Evolutionary conservation across 192 early-diverging fungal genomes (phyloP).

Genomic region (Mortierella antarctica): DNA sequence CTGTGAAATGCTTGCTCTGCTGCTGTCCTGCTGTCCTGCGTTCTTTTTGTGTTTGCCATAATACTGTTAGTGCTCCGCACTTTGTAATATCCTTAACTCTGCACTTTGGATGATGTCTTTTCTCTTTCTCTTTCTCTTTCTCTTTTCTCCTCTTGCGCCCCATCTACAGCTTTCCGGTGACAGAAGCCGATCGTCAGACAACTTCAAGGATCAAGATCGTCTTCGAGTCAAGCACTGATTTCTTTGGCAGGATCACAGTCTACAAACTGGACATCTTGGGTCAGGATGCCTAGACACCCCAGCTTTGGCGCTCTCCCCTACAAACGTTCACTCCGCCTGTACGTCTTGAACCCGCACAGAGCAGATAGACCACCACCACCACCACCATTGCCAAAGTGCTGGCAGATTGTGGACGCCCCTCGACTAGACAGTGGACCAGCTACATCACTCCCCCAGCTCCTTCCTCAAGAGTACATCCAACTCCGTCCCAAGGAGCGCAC

Average conservation of each 20-base stretch:
- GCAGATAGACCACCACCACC: no score
- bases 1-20: neutral
- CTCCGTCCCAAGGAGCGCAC: no score
- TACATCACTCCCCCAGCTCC: no score
- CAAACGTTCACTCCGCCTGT: neutral
- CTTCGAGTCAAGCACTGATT: constrained; percentile 82
- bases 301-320: neutral
- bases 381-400: no score
- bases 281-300: constrained; percentile 20
- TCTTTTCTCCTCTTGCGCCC: neutral
- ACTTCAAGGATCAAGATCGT: constrained; percentile 65
- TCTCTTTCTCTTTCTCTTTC: constrained; percentile 6
- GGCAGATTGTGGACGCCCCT: no score
- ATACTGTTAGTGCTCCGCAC: neutral
- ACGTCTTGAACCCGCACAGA: neutral
- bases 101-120: neutral
- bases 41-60: neutral
- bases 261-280: constrained; percentile 81
- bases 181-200: constrained; percentile 5
- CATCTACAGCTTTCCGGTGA: constrained; percentile 51
- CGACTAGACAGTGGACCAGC: no score
- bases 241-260: constrained; percentile 86
- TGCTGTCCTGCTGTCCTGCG: neutral
- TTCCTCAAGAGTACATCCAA: no score
- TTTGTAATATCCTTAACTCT: neutral